A percentile compares a stretch with the other conserved stretches of the same genome.
Evolutionary conservation across 768 basidiomycete species (phyloP).

Genomic region (Macrocybe gigantea): DNA sequence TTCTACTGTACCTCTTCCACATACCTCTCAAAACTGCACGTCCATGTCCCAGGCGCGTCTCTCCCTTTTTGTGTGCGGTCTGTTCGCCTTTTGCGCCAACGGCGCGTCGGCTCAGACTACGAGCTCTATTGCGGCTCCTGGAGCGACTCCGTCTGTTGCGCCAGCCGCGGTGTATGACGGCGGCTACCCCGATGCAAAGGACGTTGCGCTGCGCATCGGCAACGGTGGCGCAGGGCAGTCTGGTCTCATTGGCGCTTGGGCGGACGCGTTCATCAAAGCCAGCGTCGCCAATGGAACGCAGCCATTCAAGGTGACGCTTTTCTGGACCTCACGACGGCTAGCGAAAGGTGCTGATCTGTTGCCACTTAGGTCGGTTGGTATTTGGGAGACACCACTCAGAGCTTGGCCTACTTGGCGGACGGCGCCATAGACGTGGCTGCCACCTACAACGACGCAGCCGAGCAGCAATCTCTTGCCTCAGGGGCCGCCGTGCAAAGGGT

Average conservation of each 20-base stretch:
- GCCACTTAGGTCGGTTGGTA: slow-evolving; percentile 45
- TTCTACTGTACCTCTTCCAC: no score
- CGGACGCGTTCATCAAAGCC: slow-evolving; percentile 38
- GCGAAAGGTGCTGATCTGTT: no score
- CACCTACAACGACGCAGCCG: slow-evolving; percentile 49
- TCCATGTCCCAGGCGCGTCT: no score
- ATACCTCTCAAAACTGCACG: no score
- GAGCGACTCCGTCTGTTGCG: neutral
- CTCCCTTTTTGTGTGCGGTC: no score
- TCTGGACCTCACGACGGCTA: no score
- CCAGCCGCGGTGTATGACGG: slow-evolving; percentile 32
- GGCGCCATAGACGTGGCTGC: slow-evolving; percentile 44
- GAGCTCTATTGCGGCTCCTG: neutral
- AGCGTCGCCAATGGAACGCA: slow-evolving; percentile 20
- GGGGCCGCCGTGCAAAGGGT: slow-evolving; percentile 25
- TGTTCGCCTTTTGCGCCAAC: no score
- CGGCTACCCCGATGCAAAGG: slow-evolving; percentile 22
- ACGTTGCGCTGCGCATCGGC: slow-evolving; percentile 37
- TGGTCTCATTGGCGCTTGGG: slow-evolving; percentile 42
- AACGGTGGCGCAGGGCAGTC: slow-evolving; percentile 49
- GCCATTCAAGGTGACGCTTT: slow-evolving; percentile 25
- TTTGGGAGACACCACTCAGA: slow-evolving; percentile 50
- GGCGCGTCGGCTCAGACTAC: no score
- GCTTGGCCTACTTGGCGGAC: slow-evolving; percentile 32
- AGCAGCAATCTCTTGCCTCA: slow-evolving; percentile 26